Evolutionary conservation across 192 early-diverging fungal species (phyloP).

Genomic region (Umbelopsis ramanniana): DNA sequence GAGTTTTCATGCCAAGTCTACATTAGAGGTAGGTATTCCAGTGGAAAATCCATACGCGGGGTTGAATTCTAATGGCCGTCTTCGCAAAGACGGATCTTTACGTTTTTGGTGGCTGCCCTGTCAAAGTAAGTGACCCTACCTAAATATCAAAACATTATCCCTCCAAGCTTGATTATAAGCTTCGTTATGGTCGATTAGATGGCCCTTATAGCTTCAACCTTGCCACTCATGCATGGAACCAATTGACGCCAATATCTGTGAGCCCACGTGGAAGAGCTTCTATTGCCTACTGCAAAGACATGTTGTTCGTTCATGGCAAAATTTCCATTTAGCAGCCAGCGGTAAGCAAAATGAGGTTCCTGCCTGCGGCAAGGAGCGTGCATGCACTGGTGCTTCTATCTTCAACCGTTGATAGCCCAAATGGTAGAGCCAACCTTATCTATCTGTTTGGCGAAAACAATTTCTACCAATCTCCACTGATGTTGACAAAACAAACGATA

Average conservation of each 20-base stretch:
- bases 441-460: constrained; percentile 30
- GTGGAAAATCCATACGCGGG: no score
- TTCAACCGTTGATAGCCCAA: background rate
- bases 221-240: constrained; percentile 22
- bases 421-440: background rate
- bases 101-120: constrained; percentile 42
- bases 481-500: background rate
- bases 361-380: constrained; percentile 31
- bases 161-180: background rate
- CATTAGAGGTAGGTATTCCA: constrained; percentile 18
- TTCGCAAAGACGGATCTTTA: constrained; percentile 23
- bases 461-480: background rate
- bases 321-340: no score
- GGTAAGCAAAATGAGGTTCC: background rate
- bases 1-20: constrained; percentile 36
- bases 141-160: background rate
- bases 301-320: constrained; percentile 28
- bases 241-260: constrained; percentile 13
- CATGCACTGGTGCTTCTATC: constrained; percentile 29
- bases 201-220: constrained; percentile 31
- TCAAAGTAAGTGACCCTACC: background rate
- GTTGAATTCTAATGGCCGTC: background rate
- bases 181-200: constrained; percentile 31
- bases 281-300: constrained; percentile 26
- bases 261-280: constrained; percentile 38